Base-by-base conservation (phyloP, 495 filamentous ascomycete genomes). In the Penicillium mononematosum region DNA sequence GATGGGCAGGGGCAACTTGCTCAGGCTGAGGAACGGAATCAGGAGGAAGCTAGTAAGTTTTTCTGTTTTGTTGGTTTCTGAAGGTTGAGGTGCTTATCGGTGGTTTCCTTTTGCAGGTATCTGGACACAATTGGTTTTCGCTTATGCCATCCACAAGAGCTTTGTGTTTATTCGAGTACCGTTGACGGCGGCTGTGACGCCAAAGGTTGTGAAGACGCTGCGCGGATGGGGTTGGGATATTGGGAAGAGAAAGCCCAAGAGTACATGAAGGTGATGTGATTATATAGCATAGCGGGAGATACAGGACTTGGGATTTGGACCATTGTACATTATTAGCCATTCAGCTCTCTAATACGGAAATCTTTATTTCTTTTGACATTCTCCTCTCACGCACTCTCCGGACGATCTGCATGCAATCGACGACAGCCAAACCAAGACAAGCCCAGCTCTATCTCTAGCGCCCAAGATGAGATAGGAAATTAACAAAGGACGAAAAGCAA, bases 121-220 rank as follows among this genome's bases (percentile, higher is more conserved):
- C 43, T 88, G 86, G 85, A 99, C 94, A 4, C 92, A 97, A 63
- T 76, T 98, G 25, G 94, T 88, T 14, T 82, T 99, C 14, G 95
- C 94, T 6, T 99, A 99, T 63, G 94, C 93, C 0, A 88, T 99
- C 50, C 94, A 99, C 78, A 99, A 99, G 74, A 94, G 88, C 59
- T 92, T 98, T 71, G 96, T 99, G 50, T 96, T 99, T 71, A 73
- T 98, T 52, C 83, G 94, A 9, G 88, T 98, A 3, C 94, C 94
- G 3, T 68, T 97, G 59, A 92, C 94, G 3, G 92, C 88, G 12
- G 93, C 91, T 1, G 81, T 96, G 14, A 91, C 89, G 7, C 94
- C 95, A 3, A 96, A 94, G 69, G 87, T 98, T 11, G 94, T 96
- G 57, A 92, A 91, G 73, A 81, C 84, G 16, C 77, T 98, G 5